Conservation (phyloP, 805 yeast species). For the Teunomyces funiuensis region DNA sequence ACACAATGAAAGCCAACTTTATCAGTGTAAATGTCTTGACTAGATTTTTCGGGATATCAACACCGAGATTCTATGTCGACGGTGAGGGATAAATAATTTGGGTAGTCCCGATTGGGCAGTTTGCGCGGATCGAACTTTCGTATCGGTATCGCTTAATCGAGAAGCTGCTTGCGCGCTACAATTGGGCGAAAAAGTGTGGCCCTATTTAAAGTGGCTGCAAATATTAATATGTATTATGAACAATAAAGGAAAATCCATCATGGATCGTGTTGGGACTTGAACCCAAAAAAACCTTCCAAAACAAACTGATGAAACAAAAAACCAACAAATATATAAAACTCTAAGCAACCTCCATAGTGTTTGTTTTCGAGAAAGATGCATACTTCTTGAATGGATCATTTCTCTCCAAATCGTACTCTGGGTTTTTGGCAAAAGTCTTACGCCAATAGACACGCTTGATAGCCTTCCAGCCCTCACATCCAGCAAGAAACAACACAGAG, state of each 20-base stretch:
- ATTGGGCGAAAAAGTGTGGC: no score
- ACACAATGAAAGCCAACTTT: no score
- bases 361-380: conserved; percentile 40
- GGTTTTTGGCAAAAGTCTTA: conserved; percentile 20
- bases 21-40: no score
- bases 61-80: no score
- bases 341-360: conserved; percentile 27
- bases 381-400: conserved; percentile 40
- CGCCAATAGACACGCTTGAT: conserved; percentile 34
- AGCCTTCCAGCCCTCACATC: conserved; percentile 42
- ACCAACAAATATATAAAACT: not conserved
- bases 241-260: conserved; percentile 12
- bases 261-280: conserved; percentile 10
- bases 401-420: conserved; percentile 41
- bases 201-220: no score
- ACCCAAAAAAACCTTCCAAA: conserved; percentile 11
- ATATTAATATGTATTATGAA: no score
- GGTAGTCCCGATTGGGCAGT: not conserved
- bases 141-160: not conserved
- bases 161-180: not conserved
- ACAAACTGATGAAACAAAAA: not conserved
- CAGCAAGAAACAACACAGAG: conserved; percentile 28
- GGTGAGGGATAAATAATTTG: no score
- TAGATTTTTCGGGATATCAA: no score
- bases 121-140: not conserved